Percentiles rank a stretch among this genome's conserved stretches.
Evolutionary conservation across 768 basidiomycete species (phyloP).

Genomic region (Auriscalpium vulgare): DNA sequence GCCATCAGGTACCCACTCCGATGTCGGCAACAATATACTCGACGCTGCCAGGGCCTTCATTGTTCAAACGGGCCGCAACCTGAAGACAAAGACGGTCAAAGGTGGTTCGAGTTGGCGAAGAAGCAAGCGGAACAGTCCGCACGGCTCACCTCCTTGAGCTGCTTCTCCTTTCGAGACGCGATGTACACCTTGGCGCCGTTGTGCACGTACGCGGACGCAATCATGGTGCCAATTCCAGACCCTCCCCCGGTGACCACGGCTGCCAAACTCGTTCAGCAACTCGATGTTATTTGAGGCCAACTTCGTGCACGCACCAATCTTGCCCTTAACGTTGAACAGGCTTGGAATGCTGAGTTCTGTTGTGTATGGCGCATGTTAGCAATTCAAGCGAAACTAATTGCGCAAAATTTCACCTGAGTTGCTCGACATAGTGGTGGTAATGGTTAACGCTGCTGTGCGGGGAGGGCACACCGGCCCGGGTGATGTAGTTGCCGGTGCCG

Average conservation of each 20-base stretch:
- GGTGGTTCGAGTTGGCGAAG: background rate
- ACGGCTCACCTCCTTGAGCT: constrained; percentile 56
- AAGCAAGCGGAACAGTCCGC: background rate
- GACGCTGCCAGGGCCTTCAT: constrained; percentile 49
- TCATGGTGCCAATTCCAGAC: constrained; percentile 79
- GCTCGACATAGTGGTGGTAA: too few species aligned
- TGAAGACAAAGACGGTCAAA: constrained; percentile 30
- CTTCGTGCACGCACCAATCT: constrained; percentile 7
- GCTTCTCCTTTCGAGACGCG: constrained; percentile 73
- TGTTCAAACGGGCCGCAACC: constrained; percentile 47
- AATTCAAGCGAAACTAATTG: too few species aligned
- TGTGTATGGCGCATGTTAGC: too few species aligned
- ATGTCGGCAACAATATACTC: constrained; percentile 73
- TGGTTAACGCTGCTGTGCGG: too few species aligned
- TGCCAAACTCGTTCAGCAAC: constrained; percentile 16
- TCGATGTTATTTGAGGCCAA: background rate
- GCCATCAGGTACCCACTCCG: constrained; percentile 38
- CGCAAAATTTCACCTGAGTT: too few species aligned
- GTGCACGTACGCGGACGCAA: constrained; percentile 72
- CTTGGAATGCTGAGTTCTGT: constrained; percentile 9
- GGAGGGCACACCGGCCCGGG: too few species aligned
- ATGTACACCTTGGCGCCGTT: constrained; percentile 90
- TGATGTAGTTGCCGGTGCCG: too few species aligned
- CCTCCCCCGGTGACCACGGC: constrained; percentile 81
- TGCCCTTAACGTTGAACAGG: constrained; percentile 15